Base-by-base conservation (phyloP, 108 stramenopile genomes). In the Skeletonema grethae region DNA sequence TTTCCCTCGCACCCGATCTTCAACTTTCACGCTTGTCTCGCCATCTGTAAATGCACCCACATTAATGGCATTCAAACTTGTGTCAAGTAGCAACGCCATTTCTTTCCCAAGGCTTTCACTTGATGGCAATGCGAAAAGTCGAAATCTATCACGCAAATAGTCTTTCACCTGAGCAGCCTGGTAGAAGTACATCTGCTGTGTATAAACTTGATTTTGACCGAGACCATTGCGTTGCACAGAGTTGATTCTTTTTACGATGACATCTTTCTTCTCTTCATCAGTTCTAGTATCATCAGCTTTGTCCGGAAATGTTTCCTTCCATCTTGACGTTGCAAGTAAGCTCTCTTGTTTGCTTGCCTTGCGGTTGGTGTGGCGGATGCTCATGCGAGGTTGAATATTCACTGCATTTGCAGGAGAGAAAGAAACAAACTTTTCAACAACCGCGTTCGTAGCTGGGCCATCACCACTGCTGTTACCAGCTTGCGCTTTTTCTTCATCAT, bases 111-210 rank as follows among this genome's bases (percentile, higher is more conserved):
- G 72, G 8, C 73, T 65, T 28, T 82, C 77, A 62, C 87, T 88
- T 16, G 81, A 78, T 0, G 93, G 90, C 22, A 85, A 86, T 4
- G 96, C 83, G 68, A 93, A 84, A 22, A 96, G 74, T n/a, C 83
- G 79, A 58, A 92, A 89, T 61, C 85, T 86, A 10, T 75, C 56
- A 11, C 77, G 83, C 65, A 86, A 78, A 3, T 36, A 55, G 12
- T 83, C 70, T 65, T 81, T 61, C 32, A 95, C 83, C 36, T 75
- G 50, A 6, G 86, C 75, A 16, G 82, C 70, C 70, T 72, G 74
- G 77, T 90, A 92, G 46, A 91, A 95, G 62, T 95, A 95, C 89
- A 90, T 91, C 46, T 83, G 82, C 39, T 81, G 79, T 7, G 93
- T 95, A 18, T 88, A 89, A 38, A 95, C 90, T 69, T 80, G 79